Conservation (phyloP, 2,329 filamentous ascomycete species). For the Zymoseptoria passerinii region DNA sequence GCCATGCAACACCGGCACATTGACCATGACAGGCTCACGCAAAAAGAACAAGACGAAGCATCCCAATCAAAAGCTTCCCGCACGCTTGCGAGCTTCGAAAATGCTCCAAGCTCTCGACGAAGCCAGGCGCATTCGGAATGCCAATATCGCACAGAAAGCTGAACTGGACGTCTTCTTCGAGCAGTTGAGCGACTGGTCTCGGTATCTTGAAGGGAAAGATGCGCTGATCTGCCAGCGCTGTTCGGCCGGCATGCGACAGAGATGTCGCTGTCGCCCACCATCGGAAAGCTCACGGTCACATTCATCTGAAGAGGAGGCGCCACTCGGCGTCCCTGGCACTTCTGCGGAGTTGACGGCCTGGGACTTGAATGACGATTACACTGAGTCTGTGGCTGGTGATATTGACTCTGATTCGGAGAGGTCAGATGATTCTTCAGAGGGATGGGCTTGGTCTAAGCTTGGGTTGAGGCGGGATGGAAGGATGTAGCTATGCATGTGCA, state of each 20-base stretch:
- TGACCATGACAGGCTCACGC: constrained; percentile 1
- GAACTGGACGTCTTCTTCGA: neutral
- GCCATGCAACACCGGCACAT: neutral
- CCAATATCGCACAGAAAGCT: neutral
- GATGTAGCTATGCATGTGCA: neutral
- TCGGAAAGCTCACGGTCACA: neutral
- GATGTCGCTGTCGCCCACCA: neutral
- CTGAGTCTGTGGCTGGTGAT: neutral
- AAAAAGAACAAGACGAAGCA: constrained; percentile 2
- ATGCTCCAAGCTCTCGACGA: neutral
- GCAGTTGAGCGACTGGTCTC: neutral
- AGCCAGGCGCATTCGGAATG: neutral
- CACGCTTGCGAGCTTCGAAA: neutral
- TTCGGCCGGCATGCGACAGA: neutral
- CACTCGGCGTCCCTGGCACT: neutral
- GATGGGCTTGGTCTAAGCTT: neutral
- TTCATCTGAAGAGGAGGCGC: neutral
- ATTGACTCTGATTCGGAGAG: neutral
- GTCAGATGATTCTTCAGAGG: neutral
- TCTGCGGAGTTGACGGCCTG: neutral
- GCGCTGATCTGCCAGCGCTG: neutral
- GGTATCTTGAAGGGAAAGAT: neutral
- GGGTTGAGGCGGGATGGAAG: neutral
- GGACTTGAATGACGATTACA: neutral
- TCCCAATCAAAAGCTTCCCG: neutral